A percentile compares a stretch with the other conserved stretches of the same genome.
These are phyloP conservation scores for Sporormia fimetaria DNA, from an alignment of 495 filamentous ascomycete species.

Conservation along the genomic window DNA sequence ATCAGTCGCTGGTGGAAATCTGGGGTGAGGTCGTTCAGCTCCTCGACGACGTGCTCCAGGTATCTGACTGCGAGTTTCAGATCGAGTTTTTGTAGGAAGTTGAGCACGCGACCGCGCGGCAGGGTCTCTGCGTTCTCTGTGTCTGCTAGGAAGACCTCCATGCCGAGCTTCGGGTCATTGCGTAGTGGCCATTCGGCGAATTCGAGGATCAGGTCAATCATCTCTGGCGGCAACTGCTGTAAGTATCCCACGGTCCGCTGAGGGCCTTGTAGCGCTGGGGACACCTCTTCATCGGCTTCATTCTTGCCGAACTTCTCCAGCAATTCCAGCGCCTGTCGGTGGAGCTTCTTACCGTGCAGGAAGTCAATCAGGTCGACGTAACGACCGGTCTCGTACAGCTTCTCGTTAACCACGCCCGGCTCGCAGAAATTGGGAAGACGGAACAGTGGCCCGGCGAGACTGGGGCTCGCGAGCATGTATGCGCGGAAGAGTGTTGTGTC, in stretches of 20 bases:
- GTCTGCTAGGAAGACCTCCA: conserved; percentile 92
- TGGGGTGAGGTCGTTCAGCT: conserved; percentile 72
- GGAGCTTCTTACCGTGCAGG: conserved; percentile 86
- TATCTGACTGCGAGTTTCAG: conserved; percentile 63
- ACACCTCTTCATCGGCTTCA: conserved; percentile 49
- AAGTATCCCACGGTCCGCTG: conserved; percentile 80
- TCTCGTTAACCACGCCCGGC: conserved; percentile 86
- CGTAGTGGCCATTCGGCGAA: conserved; percentile 80
- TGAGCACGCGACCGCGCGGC: conserved; percentile 61
- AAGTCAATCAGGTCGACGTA: conserved; percentile 96
- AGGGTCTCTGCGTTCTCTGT: conserved; percentile 89
- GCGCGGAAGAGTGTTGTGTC: conserved; percentile 90
- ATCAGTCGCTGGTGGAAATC: conserved; percentile 80
- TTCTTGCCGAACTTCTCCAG: conserved; percentile 71
- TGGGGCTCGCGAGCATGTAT: conserved; percentile 80
- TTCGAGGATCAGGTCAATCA: conserved; percentile 84
- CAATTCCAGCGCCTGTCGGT: conserved; percentile 75
- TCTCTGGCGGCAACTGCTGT: conserved; percentile 71
- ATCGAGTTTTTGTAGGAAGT: conserved; percentile 62
- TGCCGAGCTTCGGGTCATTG: conserved; percentile 61
- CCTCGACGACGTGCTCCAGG: conserved; percentile 80
- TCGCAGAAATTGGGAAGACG: conserved; percentile 96
- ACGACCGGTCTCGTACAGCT: conserved; percentile 73
- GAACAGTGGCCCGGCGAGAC: conserved; percentile 79
- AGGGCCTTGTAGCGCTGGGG: conserved; percentile 66